Conservation (phyloP, 2,329 filamentous ascomycete species). For the Volutella citrinella region DNA sequence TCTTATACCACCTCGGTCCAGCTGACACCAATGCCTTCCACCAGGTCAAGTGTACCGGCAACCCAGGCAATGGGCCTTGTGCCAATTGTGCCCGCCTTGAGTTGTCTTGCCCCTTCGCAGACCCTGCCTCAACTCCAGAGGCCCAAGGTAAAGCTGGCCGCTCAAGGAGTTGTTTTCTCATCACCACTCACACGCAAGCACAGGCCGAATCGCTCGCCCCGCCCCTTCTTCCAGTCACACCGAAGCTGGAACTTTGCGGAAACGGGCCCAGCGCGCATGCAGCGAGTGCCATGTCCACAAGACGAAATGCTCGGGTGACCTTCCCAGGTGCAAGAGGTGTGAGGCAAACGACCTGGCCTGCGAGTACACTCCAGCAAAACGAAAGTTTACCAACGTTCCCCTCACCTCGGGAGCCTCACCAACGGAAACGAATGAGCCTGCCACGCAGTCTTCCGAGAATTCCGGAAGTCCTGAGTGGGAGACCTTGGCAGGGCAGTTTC, state of each 20-base stretch:
- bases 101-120: constrained; percentile 34
- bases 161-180: too few relatives aligned
- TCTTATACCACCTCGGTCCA: too few relatives aligned
- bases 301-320: constrained; percentile 41
- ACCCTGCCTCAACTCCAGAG: constrained; percentile 16
- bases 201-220: constrained; percentile 34
- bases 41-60: constrained; percentile 42
- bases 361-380: constrained; percentile 38
- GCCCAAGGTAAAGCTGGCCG: constrained; percentile 19
- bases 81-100: constrained; percentile 36
- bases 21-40: too few relatives aligned
- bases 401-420: constrained; percentile 15
- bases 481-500: constrained; percentile 12
- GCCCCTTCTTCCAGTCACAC: constrained; percentile 39
- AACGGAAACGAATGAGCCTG: constrained; percentile 5
- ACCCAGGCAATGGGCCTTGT: constrained; percentile 33
- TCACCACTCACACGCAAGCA: too few relatives aligned
- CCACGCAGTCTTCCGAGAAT: constrained; percentile 11
- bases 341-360: constrained; percentile 32
- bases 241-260: constrained; percentile 40
- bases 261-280: constrained; percentile 41
- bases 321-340: constrained; percentile 38
- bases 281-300: constrained; percentile 40
- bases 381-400: constrained; percentile 35
- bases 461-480: constrained; percentile 17